Base-by-base conservation (phyloP, 148 eudicot species). In the Dysphania ambrosioides region DNA sequence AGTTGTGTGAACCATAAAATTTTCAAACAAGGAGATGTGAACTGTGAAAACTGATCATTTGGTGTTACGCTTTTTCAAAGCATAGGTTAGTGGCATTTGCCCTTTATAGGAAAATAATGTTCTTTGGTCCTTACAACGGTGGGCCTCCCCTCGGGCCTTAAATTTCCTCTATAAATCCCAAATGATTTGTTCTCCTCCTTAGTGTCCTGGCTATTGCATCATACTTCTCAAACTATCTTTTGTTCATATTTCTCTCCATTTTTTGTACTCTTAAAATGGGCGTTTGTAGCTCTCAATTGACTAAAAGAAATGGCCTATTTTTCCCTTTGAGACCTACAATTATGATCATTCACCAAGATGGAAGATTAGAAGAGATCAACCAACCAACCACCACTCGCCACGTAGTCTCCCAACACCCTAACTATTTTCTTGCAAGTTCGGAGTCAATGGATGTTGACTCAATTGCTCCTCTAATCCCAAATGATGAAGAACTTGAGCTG, bases 391-490 rank as follows among this genome's bases (percentile, higher is more conserved):
- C 44, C 61, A 86, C 88, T 31, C 40, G 47, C 26, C 77, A 81
- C 38, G 62, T 84, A 66, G 77, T 89, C 21, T 68, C 84, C 32
- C 72, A 74, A 23, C 73, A 81, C 70, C 83, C 84, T 4, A 27
- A 65, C 34, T 67, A 35, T 68, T 87, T 83, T 75, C 79, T 89
- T 31, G 83, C 87, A 66, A 83, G 84, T 82, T 76, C 87, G 12
- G 93, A 89, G 49, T 68, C 82, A 70, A 89, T 89, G 93, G 76
- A 77, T 38, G 72, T 84, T 10, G 81, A 76, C 68, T 82, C 82
- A 10, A 35, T 32, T 13, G 76, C 79, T 24, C 87, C 85, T 40
- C 82, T 68, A 32, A 18, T 87, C 36, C 47, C 80, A 21, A 2
- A 60, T 1, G 81, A 86, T 23, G 83, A 86, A 30, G 77, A 79